Evolutionary conservation across 1,284 basidiomycete species (phyloP), one percentile per base, ranked within the genome.

Genomic region (Tilletia horrida): DNA sequence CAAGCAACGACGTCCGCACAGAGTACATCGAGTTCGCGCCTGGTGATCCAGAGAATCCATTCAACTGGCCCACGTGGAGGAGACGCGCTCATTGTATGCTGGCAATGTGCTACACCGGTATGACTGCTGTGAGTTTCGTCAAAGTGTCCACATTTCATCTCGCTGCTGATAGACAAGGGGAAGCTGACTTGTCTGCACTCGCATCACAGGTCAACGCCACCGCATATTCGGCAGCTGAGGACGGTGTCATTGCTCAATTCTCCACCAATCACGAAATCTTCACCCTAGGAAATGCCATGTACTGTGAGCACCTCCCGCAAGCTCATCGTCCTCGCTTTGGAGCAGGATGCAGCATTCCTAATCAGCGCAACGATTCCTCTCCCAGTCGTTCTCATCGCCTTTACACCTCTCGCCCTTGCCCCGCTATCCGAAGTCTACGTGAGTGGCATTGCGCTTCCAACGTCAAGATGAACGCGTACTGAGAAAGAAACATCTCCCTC

Each of bases 1-100:
- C 55, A n/a, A 59, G 55, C 55, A n/a, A 18, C 18, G 55, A 31
- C 16, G 64, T 31, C 2, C 27, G 55, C 27, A 59, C 55, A 29
- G 43, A 70, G 62, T 77, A 77, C 67, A 74, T 77, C 64, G 73
- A 75, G 50, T 77, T 74, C 71, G 62, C 67, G 6, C 55, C 63
- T 2, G 64, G 71, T 40, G 75, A 77, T 40, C 66, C 69, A 18
- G 73, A 74, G 44, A 73, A 77, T 61, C 75, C 75, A 7, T 72
- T 75, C 67, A 77, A 77, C 64, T 77, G 75, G 75, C 66, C 70
- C 11, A 66, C 62, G 25, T 42, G 65, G 23, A 61, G 70, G 27
- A 68, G 66, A 50, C 75, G 74, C 71, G 47, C 63, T 9, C 66
- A 72, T 29, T 69, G 74, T 43, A 66, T 71, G 0, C 63, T 67